phyloP scores from a whole-genome alignment of 2,329 filamentous ascomycete species.

The Exophiala viscosa region DNA sequence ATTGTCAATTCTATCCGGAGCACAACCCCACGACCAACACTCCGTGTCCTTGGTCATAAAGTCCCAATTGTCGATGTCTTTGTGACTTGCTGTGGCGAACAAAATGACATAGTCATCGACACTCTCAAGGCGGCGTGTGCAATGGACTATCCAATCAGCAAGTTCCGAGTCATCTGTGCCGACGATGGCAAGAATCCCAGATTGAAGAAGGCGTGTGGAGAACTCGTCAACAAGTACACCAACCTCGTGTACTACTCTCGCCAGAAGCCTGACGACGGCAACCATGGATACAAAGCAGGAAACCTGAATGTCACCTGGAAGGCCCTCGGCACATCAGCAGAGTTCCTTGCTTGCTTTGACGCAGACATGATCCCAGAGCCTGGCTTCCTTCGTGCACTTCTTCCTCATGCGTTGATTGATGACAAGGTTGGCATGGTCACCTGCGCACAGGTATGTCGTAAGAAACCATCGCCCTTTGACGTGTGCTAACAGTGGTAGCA shows the following conservation, averaged over 20 bases:
- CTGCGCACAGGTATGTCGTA: slow-evolving; percentile 29
- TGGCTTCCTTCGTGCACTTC: slow-evolving; percentile 35
- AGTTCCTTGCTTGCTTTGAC: slow-evolving; percentile 61
- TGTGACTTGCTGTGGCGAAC: slow-evolving; percentile 56
- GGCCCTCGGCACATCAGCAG: slow-evolving; percentile 37
- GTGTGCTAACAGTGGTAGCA: slow-evolving; percentile 24
- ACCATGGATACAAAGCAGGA: slow-evolving; percentile 39
- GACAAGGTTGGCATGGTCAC: slow-evolving; percentile 33
- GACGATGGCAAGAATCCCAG: slow-evolving; percentile 46
- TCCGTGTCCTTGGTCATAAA: slow-evolving; percentile 33
- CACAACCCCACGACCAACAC: slow-evolving; percentile 38
- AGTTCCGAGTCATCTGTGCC: slow-evolving; percentile 52
- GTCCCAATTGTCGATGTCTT: slow-evolving; percentile 55
- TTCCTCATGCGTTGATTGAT: slow-evolving; percentile 35
- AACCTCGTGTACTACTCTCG: slow-evolving; percentile 43
- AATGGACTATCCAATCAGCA: slow-evolving; percentile 51
- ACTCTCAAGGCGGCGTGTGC: slow-evolving; percentile 51
- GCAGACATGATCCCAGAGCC: slow-evolving; percentile 56
- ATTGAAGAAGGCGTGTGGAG: slow-evolving; percentile 34
- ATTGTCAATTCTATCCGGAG: slow-evolving; percentile 45
- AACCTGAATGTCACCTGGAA: slow-evolving; percentile 44
- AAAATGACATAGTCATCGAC: slow-evolving; percentile 53
- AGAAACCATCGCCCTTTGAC: background rate
- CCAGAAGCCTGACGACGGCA: slow-evolving; percentile 36
- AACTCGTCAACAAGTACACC: slow-evolving; percentile 34